Conservation (phyloP, 306 rosid species). For the Quercus aquifolioides region DNA sequence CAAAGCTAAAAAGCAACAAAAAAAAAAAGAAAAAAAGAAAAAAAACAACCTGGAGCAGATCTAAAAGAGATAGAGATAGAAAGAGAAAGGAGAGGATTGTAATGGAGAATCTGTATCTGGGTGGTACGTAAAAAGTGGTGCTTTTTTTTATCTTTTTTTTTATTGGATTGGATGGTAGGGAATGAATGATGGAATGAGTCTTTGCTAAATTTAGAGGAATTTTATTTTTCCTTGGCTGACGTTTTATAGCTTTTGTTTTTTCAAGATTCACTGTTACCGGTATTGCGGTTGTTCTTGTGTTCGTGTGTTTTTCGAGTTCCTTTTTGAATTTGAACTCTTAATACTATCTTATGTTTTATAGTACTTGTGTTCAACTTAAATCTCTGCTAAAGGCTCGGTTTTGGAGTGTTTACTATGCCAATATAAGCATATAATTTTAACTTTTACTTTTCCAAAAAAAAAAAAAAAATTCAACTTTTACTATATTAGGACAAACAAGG, state of each 20-base stretch:
- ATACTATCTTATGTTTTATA: too few species aligned
- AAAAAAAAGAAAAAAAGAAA: background rate
- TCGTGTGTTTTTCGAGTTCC: slow-evolving; percentile 5
- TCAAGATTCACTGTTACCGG: slow-evolving; percentile 10
- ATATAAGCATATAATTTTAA: too few species aligned
- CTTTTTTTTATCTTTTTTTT: background rate
- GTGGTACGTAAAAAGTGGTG: slow-evolving; percentile 35
- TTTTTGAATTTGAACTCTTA: background rate
- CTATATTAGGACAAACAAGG: too few species aligned
- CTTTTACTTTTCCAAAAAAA: too few species aligned
- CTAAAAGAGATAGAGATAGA: slow-evolving; percentile 3
- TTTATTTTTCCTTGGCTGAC: slow-evolving; percentile 25
- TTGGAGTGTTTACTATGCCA: too few species aligned
- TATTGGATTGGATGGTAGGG: slow-evolving; percentile 56
- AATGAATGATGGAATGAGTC: slow-evolving; percentile 30
- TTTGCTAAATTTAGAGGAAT: slow-evolving; percentile 22
- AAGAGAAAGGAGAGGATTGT: background rate
- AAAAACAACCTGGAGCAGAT: slow-evolving; percentile 15
- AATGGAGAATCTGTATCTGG: slow-evolving; percentile 65
- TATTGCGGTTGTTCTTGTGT: slow-evolving; percentile 25
- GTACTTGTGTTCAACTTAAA: too few species aligned
- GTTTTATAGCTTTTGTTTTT: slow-evolving; percentile 13
- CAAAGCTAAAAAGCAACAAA: slow-evolving; percentile 14
- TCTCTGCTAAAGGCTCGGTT: too few species aligned
- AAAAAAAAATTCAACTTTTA: too few species aligned